Base-by-base conservation (phyloP, 129 eudicot genomes). In the Flaveria sonorensis region DNA sequence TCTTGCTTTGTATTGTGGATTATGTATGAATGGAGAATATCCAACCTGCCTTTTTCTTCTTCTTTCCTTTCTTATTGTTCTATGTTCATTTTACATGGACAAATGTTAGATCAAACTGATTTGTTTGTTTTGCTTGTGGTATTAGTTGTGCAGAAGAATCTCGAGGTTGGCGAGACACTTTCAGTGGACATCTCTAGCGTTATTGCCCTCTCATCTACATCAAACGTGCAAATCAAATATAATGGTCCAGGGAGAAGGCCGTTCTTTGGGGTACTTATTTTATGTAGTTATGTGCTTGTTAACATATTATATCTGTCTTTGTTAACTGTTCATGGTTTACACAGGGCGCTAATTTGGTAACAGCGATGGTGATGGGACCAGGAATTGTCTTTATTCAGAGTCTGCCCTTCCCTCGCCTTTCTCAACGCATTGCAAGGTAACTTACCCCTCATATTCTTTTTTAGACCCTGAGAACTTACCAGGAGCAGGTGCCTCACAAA, bases 331-430 rank as follows among this genome's bases (percentile, higher is more conserved):
- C 69, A 56, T 48, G 10, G 52, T 20, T 30, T 61, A 48, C 66
- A 1, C 85, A 94, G 98, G 96, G 88, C 11, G 98, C 91, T 50
- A 94, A 94, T 82, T 72, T 86, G 39, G 90, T 89, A 28, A 91
- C 93, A 47, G 98, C 93, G 23, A 90, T 76, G 82, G 69, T 94
- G 79, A 94, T 97, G 6, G 98, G 98, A 60, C 98, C 98, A 6
- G 98, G 98, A 10, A 94, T 94, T 12, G 98, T 91, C 30, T 94
- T 94, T 76, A 94, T 94, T 70, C 98, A 94, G 79, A 94, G 98
- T 77, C 78, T 94, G 88, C 97, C 98, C 15, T 94, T 94, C 80
- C 90, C 89, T 45, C 83, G 96, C 73, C 92, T 94, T 80, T 94
- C 98, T 79, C 98, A 91, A 51, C 98, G 96, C 73, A 88, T 94